Evolutionary conservation across 441 rosid genomes (phyloP).

Genomic region (Isatis lusitanica): DNA sequence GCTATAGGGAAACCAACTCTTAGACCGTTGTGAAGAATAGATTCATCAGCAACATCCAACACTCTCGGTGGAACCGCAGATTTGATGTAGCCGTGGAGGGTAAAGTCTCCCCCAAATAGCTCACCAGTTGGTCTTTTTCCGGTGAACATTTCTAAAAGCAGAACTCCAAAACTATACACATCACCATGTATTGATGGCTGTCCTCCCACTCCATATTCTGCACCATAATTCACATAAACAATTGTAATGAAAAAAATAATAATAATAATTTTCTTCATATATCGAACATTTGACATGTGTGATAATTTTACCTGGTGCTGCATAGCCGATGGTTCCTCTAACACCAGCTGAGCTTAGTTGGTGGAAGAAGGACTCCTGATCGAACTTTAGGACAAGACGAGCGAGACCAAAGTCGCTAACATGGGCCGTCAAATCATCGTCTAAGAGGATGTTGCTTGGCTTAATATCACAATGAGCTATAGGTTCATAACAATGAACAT

Average conservation of each 20-base stretch:
- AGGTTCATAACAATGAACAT: conserved; percentile 6
- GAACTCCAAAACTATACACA: conserved; percentile 39
- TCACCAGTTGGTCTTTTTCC: conserved; percentile 35
- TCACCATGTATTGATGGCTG: conserved; percentile 29
- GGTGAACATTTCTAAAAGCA: conserved; percentile 36
- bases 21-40: too few relatives aligned
- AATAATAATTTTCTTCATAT: too few relatives aligned
- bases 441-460: conserved; percentile 27
- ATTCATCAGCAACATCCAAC: too few relatives aligned
- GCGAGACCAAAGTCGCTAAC: conserved; percentile 23
- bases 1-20: too few relatives aligned
- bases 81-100: conserved; percentile 12
- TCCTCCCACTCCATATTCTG: conserved; percentile 39
- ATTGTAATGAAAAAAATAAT: too few relatives aligned
- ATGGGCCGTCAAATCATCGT: not conserved
- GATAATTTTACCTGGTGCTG: conserved; percentile 27
- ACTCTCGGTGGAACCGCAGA: not conserved
- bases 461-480: conserved; percentile 22
- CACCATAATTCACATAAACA: not conserved
- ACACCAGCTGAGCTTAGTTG: conserved; percentile 25
- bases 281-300: too few relatives aligned
- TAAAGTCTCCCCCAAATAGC: conserved; percentile 21
- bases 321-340: conserved; percentile 36
- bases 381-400: not conserved
- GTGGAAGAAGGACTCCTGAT: not conserved